Percentiles rank a stretch among this genome's conserved stretches.
Conservation (phyloP, 495 filamentous ascomycete species). For the Aspergillus haitiensis region DNA sequence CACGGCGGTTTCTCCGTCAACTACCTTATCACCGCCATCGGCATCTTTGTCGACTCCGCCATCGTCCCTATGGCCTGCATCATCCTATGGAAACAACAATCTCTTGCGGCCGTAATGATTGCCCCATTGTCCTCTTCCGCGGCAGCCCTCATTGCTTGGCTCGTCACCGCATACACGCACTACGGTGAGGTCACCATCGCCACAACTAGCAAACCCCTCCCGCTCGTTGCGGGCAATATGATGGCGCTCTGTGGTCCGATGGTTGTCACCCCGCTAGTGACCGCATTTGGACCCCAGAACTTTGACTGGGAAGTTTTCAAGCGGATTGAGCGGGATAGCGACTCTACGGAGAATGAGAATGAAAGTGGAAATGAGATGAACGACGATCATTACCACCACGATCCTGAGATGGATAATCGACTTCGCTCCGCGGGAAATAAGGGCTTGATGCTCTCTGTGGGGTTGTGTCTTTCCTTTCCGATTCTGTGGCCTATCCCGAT, state of each 20-base stretch:
- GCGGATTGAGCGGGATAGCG: conserved; percentile 25
- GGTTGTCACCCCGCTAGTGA: conserved; percentile 39
- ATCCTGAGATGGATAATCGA: not conserved
- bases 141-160: conserved; percentile 49
- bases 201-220: conserved; percentile 44
- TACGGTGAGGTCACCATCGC: conserved; percentile 48
- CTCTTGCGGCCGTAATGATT: conserved; percentile 42
- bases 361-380: conserved; percentile 16
- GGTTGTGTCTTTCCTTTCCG: not conserved
- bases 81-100: conserved; percentile 51
- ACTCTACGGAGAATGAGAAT: conserved; percentile 16
- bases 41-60: conserved; percentile 44
- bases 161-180: conserved; percentile 43
- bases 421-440: not conserved
- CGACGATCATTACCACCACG: not conserved
- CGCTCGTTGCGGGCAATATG: conserved; percentile 48
- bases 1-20: not conserved
- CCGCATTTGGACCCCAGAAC: conserved; percentile 32
- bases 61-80: conserved; percentile 54
- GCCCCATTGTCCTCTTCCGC: conserved; percentile 44
- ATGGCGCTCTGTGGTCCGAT: conserved; percentile 35
- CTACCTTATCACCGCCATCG: conserved; percentile 15
- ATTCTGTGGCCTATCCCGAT: conserved; percentile 18
- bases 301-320: conserved; percentile 42
- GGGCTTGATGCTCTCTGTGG: not conserved